phyloP scores from a whole-genome alignment of 2,329 filamentous ascomycete genomes.

The Triangularia setosa region DNA sequence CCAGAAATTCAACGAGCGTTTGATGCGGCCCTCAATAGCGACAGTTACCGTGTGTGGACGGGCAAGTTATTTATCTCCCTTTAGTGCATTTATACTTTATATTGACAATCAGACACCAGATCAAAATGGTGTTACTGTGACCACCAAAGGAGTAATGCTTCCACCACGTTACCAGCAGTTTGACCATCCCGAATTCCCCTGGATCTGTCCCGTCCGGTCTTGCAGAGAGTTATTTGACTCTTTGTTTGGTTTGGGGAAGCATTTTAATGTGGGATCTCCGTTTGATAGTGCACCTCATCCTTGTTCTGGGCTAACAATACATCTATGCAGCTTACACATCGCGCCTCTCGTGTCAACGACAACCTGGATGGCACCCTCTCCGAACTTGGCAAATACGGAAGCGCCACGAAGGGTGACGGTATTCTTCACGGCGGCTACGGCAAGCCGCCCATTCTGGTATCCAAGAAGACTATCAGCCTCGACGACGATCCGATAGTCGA shows the following conservation, averaged over 20 bases:
- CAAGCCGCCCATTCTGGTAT: slow-evolving; percentile 14
- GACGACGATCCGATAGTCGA: slow-evolving; percentile 13
- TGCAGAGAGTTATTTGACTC: slow-evolving; percentile 14
- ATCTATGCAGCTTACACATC: slow-evolving; percentile 13
- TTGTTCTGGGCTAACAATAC: not conserved
- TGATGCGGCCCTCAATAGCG: slow-evolving; percentile 8
- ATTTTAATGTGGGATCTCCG: slow-evolving; percentile 17
- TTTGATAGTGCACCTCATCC: not conserved
- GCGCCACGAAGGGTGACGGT: slow-evolving; percentile 9
- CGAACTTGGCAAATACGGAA: slow-evolving; percentile 18
- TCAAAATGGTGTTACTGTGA: not conserved
- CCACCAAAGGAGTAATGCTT: slow-evolving; percentile 19
- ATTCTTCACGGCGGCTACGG: slow-evolving; percentile 2
- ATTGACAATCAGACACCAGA: not conserved
- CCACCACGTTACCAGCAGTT: slow-evolving; percentile 19
- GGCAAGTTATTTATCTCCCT: not conserved
- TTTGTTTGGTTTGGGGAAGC: slow-evolving; percentile 16
- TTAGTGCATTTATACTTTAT: not conserved
- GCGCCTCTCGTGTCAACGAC: slow-evolving; percentile 20
- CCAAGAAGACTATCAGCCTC: slow-evolving; percentile 10
- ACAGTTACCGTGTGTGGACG: slow-evolving; percentile 3
- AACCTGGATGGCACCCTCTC: slow-evolving; percentile 26
- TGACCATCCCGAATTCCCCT: slow-evolving; percentile 14
- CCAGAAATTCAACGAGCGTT: slow-evolving; percentile 8
- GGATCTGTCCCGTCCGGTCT: slow-evolving; percentile 21